Base-by-base conservation (phyloP, 331 rosid species). In the Saraca asoca region DNA sequence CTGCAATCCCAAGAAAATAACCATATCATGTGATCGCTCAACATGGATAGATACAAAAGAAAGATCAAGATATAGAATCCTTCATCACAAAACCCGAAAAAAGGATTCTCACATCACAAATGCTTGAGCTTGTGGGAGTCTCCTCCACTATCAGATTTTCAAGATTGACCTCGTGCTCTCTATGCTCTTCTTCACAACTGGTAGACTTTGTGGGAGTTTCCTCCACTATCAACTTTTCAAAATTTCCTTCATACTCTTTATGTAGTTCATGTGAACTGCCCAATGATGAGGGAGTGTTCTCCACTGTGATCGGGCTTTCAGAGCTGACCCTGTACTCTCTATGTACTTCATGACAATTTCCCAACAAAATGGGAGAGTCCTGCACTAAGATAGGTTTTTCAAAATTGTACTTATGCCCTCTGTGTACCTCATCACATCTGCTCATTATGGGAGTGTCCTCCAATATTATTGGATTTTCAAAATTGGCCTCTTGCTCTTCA, bases 361-460 rank as follows among this genome's bases (percentile, higher is more conserved):
- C 49, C 62, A 70, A 65, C 54, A 52, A 53, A 14, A 71, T 65
- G 43, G 80, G 80, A 54, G 77, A 57, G 66, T 71, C 77, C 61
- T 45, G 77, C 58, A 72, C 71, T 20, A 24, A 1, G 31, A 69
- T 63, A 49, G 42, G 64, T 42, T 62, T 58, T 19, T 73, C 76
- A 50, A 65, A 55, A 64, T 63, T 17, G 52, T 6, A 15, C 50
- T 13, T 41, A 1, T 57, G 73, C 17, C 49, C 68, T 60, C 52
- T 55, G 41, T 39, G 31, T 31, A 46, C 49, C 34, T 24, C n/a
- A 13, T 20, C 38, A 29, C 10, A 7, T 7, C 15, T 11, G 50
- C 9, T 61, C 8, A 14, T 31, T 15, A 55, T 45, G 31, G 69
- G 69, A 12, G 57, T 64, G 33, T 64, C 69, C 57, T 9, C 33